Conservation (phyloP, 139 green algal genomes). For the Trebouxia sp. region DNA sequence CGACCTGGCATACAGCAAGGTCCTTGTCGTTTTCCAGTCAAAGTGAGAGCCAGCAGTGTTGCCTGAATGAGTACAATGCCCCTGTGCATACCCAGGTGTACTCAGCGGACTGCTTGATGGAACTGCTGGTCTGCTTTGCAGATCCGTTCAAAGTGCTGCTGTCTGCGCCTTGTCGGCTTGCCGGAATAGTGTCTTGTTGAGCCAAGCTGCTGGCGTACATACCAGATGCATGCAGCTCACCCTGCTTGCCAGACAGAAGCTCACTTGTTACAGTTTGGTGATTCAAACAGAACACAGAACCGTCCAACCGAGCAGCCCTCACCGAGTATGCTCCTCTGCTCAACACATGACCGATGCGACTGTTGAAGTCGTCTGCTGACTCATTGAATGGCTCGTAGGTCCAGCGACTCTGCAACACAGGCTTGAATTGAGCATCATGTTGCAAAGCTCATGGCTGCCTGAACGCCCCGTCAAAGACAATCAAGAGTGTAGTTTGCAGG, state of each 20-base stretch:
- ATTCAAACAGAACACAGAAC: not conserved
- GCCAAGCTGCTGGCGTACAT: slow-evolving; percentile 20
- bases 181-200: not conserved
- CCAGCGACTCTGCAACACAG: not conserved
- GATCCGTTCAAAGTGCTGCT: too few species aligned
- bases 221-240: not conserved
- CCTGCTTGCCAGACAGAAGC: not conserved
- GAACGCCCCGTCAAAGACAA: too few species aligned
- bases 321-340: slow-evolving; percentile 21
- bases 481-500: too few species aligned
- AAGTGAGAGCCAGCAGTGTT: too few species aligned
- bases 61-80: too few species aligned
- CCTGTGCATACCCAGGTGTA: not conserved
- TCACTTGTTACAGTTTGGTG: not conserved
- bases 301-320: not conserved
- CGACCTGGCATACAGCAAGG: not conserved
- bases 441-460: too few species aligned
- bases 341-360: not conserved
- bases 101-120: too few species aligned
- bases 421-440: not conserved
- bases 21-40: not conserved
- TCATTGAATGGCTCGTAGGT: not conserved
- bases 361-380: slow-evolving; percentile 15
- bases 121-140: too few species aligned
- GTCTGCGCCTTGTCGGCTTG: not conserved